Percentiles rank a stretch among this genome's conserved stretches.
Evolutionary conservation across 768 basidiomycete species (phyloP).

Genomic region (Lactarius trivialis): DNA sequence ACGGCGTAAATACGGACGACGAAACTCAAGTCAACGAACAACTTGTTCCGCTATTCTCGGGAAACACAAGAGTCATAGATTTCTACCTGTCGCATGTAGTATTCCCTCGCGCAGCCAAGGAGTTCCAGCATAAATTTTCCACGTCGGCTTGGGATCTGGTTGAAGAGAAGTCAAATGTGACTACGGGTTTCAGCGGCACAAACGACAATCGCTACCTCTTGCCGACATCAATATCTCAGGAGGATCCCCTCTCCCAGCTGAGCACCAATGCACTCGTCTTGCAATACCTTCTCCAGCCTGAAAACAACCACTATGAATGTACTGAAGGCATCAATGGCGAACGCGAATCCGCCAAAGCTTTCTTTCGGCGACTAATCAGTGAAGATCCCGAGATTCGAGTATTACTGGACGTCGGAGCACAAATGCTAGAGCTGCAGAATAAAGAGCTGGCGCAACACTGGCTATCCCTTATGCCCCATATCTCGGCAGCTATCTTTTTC

Average conservation of each 20-base stretch:
- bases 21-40: constrained; percentile 26
- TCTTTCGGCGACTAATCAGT: constrained; percentile 31
- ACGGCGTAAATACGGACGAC: constrained; percentile 39
- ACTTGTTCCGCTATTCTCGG: constrained; percentile 33
- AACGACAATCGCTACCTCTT: constrained; percentile 39
- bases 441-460: constrained; percentile 35
- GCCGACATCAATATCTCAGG: constrained; percentile 32
- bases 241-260: constrained; percentile 32
- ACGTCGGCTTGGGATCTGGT: constrained; percentile 50
- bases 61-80: constrained; percentile 36
- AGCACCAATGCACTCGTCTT: constrained; percentile 45
- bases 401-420: constrained; percentile 51
- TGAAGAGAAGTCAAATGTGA: constrained; percentile 30
- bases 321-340: constrained; percentile 6
- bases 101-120: constrained; percentile 44
- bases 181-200: constrained; percentile 50
- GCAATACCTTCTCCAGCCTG: constrained; percentile 32
- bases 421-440: constrained; percentile 46
- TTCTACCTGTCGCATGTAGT: constrained; percentile 43
- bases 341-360: constrained; percentile 15
- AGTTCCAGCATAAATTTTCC: constrained; percentile 41
- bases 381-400: constrained; percentile 38
- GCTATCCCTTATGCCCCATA: constrained; percentile 29
- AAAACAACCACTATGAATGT: constrained; percentile 34
- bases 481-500: constrained; percentile 39